A percentile compares a stretch with the other conserved stretches of the same genome.
These are phyloP conservation scores for Sonneratia caseolaris DNA, from an alignment of 345 rosid genomes.

Conservation along the genomic window DNA sequence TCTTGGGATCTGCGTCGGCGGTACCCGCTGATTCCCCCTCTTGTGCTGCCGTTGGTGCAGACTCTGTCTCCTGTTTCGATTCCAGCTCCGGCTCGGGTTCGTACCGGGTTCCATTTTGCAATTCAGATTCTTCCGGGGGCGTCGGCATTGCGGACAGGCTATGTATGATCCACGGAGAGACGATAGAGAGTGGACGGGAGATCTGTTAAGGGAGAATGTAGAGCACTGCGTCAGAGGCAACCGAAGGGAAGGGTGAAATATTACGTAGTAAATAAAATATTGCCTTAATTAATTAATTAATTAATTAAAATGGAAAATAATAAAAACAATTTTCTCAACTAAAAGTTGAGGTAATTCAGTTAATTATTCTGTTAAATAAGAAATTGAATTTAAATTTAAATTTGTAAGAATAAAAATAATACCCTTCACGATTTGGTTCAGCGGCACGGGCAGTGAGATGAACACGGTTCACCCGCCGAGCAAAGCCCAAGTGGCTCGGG, in stretches of 20 bases:
- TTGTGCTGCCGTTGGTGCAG: conserved; percentile 13
- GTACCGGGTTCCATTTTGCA: conserved; percentile 27
- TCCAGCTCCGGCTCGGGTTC: conserved; percentile 8
- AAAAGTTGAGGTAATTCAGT: too few species aligned
- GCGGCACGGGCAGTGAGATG: conserved; percentile 87
- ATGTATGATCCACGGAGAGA: conserved; percentile 5
- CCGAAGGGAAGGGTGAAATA: too few species aligned
- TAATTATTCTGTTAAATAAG: too few species aligned
- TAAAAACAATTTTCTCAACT: too few species aligned
- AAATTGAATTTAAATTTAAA: too few species aligned
- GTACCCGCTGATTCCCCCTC: not conserved
- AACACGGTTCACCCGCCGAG: conserved; percentile 31
- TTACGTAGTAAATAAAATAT: too few species aligned
- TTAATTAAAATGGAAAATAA: too few species aligned
- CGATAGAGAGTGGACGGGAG: conserved; percentile 3
- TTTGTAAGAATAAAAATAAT: too few species aligned
- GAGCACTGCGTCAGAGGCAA: not conserved
- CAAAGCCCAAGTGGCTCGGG: conserved; percentile 70
- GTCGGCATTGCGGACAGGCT: conserved; percentile 29
- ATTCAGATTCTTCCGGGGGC: conserved; percentile 30
- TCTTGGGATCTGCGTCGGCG: conserved; percentile 31
- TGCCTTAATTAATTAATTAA: too few species aligned
- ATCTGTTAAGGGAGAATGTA: conserved; percentile 5
- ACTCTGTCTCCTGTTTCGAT: too few species aligned
- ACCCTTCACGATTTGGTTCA: conserved; percentile 3